These are phyloP conservation scores for Aphanocladium album DNA, from an alignment of 2,329 filamentous ascomycete species.

Conservation along the genomic window DNA sequence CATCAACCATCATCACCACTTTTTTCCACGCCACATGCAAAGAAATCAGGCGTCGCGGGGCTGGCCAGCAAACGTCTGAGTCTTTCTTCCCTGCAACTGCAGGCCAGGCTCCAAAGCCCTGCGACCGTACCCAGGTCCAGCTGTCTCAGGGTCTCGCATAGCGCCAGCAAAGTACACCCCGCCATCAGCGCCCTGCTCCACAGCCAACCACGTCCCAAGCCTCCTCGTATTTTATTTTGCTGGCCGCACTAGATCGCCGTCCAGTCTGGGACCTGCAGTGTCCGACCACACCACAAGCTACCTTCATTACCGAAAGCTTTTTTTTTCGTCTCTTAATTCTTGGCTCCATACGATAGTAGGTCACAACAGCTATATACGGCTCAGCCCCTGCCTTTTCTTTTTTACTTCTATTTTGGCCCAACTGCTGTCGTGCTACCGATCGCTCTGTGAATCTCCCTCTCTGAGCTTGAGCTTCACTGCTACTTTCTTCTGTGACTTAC, in stretches of 20 bases:
- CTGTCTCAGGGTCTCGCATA: conserved; percentile 1
- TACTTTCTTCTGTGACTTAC: not conserved
- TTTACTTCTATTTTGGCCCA: not conserved
- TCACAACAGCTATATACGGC: conserved; percentile 5
- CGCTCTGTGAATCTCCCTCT: not conserved
- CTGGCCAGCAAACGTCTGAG: conserved; percentile 5
- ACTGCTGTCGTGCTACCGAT: conserved; percentile 1
- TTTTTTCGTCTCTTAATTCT: not conserved
- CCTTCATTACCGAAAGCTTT: not conserved
- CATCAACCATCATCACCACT: not conserved
- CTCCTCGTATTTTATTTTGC: conserved; percentile 14
- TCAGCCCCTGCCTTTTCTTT: not conserved
- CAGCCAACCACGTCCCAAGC: conserved; percentile 14
- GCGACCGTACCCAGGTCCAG: not conserved
- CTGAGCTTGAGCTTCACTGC: no score
- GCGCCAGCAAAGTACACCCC: not conserved
- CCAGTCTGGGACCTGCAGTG: conserved; percentile 1
- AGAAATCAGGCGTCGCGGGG: conserved; percentile 1
- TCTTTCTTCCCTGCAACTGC: not conserved
- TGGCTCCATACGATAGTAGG: not conserved
- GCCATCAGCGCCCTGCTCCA: conserved; percentile 5
- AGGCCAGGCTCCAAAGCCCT: not conserved
- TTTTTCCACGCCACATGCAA: not conserved
- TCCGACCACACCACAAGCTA: conserved; percentile 2
- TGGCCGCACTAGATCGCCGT: not conserved